Evolutionary conservation across 23 red algal species (phyloP).

Genomic region (Agarophyton chilense): DNA sequence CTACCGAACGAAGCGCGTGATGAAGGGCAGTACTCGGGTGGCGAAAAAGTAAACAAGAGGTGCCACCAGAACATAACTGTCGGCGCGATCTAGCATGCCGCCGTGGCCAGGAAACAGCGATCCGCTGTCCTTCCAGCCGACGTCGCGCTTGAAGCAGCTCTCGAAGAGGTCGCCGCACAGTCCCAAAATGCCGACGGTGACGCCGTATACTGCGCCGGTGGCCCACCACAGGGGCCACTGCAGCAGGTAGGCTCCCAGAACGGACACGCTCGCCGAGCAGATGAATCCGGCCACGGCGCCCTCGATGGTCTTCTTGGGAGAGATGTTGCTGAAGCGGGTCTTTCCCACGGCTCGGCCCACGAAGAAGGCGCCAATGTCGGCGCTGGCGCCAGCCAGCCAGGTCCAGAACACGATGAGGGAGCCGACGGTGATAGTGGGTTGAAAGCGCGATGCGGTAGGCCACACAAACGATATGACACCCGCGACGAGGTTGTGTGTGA

Average conservation of each 20-base stretch:
- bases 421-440: conserved; percentile 73
- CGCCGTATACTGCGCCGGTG: conserved; percentile 91
- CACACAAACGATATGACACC: conserved; percentile 40
- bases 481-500: conserved; percentile 29
- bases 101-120: conserved; percentile 93
- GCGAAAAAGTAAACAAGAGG: conserved; percentile 96
- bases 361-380: conserved; percentile 94
- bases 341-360: conserved; percentile 79
- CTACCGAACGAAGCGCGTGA: conserved; percentile 42
- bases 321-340: conserved; percentile 72
- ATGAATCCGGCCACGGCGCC: conserved; percentile 93
- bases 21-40: conserved; percentile 80
- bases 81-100: conserved; percentile 95
- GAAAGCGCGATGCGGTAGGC: conserved; percentile 45
- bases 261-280: conserved; percentile 68
- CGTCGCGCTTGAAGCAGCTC: conserved; percentile 97
- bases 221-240: conserved; percentile 94
- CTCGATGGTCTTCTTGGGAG: conserved; percentile 97
- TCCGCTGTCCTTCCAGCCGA: conserved; percentile 95
- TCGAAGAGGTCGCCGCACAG: conserved; percentile 95
- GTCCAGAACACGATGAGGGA: conserved; percentile 93
- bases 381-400: conserved; percentile 84
- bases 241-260: conserved; percentile 86
- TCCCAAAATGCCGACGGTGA: conserved; percentile 91
- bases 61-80: conserved; percentile 89